These are phyloP conservation scores for Fusarium sp. DNA, from an alignment of 2,329 filamentous ascomycete species.

Conservation along the genomic window DNA sequence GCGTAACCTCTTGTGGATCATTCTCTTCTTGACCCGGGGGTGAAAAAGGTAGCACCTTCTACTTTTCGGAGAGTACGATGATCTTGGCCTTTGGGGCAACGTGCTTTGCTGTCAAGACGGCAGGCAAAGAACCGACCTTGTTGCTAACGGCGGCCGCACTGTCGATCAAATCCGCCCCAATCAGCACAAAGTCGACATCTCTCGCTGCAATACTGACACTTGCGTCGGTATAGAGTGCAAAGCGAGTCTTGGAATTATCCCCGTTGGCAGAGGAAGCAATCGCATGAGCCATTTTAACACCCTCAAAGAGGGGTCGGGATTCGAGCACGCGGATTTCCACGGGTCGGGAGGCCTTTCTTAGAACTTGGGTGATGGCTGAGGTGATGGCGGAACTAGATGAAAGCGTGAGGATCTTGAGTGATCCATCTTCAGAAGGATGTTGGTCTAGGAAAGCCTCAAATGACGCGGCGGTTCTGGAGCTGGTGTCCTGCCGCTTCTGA, in stretches of 20 bases:
- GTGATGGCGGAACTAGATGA: conserved; percentile 72
- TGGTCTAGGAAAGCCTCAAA: conserved; percentile 50
- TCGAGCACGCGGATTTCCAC: conserved; percentile 72
- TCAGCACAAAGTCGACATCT: conserved; percentile 66
- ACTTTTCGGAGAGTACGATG: conserved; percentile 67
- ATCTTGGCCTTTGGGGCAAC: conserved; percentile 59
- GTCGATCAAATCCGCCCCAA: conserved; percentile 73
- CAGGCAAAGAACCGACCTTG: conserved; percentile 72
- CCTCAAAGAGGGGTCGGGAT: conserved; percentile 74
- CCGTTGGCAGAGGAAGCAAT: conserved; percentile 55
- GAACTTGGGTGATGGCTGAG: conserved; percentile 57
- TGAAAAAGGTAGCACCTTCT: conserved; percentile 65
- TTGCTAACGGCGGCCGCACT: conserved; percentile 69
- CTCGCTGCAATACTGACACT: conserved; percentile 64
- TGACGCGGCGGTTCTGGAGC: conserved; percentile 48
- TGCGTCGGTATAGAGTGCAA: conserved; percentile 70
- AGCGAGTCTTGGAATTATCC: conserved; percentile 46
- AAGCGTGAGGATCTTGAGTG: conserved; percentile 66
- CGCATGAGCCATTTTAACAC: conserved; percentile 64
- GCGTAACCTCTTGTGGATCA: conserved; percentile 60
- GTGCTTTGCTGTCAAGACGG: conserved; percentile 64
- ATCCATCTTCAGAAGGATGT: conserved; percentile 33
- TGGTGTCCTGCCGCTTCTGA: conserved; percentile 40
- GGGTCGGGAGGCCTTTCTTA: conserved; percentile 48
- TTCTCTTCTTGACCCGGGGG: conserved; percentile 61